These are phyloP conservation scores for Flammula alnicola DNA, from an alignment of 1,284 basidiomycete genomes.

Conservation along the genomic window DNA sequence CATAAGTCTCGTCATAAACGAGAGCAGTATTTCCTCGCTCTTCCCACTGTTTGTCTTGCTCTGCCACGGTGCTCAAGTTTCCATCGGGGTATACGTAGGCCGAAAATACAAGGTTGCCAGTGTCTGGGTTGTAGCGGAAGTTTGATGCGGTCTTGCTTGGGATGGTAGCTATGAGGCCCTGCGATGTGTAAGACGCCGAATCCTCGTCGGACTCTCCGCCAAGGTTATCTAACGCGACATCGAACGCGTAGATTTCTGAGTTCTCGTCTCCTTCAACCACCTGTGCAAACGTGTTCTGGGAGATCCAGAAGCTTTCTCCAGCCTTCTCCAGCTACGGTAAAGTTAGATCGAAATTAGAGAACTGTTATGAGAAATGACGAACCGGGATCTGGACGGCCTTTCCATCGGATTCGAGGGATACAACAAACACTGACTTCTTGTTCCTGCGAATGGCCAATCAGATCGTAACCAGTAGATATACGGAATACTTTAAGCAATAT, in stretches of 20 bases:
- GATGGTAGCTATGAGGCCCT: constrained; percentile 59
- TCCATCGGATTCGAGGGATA: constrained; percentile 16
- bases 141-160: constrained; percentile 69
- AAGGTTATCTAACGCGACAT: constrained; percentile 39
- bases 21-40: constrained; percentile 73
- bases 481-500: background rate
- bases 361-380: background rate
- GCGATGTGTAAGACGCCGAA: constrained; percentile 37
- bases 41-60: constrained; percentile 73
- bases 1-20: constrained; percentile 80
- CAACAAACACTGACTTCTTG: constrained; percentile 20
- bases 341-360: background rate
- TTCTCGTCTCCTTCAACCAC: constrained; percentile 58
- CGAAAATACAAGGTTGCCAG: constrained; percentile 72
- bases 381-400: constrained; percentile 22
- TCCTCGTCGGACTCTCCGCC: constrained; percentile 25
- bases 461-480: background rate
- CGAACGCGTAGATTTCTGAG: constrained; percentile 62
- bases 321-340: constrained; percentile 53
- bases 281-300: constrained; percentile 67
- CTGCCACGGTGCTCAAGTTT: constrained; percentile 65
- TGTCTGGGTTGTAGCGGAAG: constrained; percentile 64
- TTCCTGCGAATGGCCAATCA: constrained; percentile 11
- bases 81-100: constrained; percentile 79
- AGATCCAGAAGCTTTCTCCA: constrained; percentile 80